These are phyloP conservation scores for Trichoderma atroviride DNA, from an alignment of 2,329 filamentous ascomycete species.

Conservation along the genomic window DNA sequence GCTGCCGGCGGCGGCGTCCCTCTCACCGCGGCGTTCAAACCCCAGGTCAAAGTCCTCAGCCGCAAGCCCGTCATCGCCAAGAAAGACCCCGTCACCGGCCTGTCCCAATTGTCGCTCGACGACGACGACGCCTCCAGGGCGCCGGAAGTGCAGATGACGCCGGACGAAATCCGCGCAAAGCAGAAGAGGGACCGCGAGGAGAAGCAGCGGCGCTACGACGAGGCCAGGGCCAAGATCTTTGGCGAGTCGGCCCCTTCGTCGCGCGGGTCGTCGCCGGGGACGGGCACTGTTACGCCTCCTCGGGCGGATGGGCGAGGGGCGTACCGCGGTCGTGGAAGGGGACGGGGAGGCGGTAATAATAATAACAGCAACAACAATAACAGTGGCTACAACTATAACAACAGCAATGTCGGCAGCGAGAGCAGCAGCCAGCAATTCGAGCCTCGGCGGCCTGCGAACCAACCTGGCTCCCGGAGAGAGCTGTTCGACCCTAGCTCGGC, in stretches of 20 bases:
- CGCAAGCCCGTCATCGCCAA: conserved; percentile 73
- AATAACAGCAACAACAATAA: conserved; percentile 30
- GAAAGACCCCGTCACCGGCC: conserved; percentile 55
- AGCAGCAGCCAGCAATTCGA: conserved; percentile 37
- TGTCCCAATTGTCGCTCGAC: conserved; percentile 49
- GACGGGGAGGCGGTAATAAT: conserved; percentile 44
- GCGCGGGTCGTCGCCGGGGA: conserved; percentile 61
- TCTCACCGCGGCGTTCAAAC: conserved; percentile 70
- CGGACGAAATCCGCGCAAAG: conserved; percentile 76
- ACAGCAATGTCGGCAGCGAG: conserved; percentile 31
- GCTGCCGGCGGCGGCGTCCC: conserved; percentile 62
- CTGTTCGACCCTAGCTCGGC: conserved; percentile 78
- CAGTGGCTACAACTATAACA: conserved; percentile 33
- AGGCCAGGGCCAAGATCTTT: conserved; percentile 85
- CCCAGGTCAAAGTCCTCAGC: conserved; percentile 80
- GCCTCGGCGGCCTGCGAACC: conserved; percentile 34
- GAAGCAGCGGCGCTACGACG: conserved; percentile 87
- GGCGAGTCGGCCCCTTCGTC: conserved; percentile 62
- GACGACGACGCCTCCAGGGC: conserved; percentile 64
- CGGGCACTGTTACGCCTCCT: conserved; percentile 60
- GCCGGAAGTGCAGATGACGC: conserved; percentile 65
- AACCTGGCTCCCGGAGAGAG: conserved; percentile 51
- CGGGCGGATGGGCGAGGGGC: conserved; percentile 39
- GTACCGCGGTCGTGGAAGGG: conserved; percentile 52
- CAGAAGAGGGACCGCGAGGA: conserved; percentile 82